phyloP scores from a whole-genome alignment of 1,284 basidiomycete species.

The Farysia itapuensis region DNA sequence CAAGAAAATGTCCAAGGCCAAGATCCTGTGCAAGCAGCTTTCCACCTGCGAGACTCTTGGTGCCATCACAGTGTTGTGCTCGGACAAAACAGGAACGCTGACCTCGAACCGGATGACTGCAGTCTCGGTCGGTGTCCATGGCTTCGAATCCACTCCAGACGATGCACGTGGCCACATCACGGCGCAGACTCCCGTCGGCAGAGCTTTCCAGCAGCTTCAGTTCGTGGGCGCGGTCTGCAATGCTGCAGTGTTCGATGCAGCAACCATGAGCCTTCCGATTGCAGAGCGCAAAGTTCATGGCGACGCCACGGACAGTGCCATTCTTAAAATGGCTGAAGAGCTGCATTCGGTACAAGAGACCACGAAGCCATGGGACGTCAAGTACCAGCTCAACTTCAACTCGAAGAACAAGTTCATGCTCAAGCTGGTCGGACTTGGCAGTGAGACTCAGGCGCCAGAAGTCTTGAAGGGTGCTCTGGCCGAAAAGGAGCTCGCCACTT shows the following conservation, averaged over 20 bases:
- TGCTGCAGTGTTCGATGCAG: conserved; percentile 66
- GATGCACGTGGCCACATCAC: conserved; percentile 22
- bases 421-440: conserved; percentile 50
- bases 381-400: conserved; percentile 63
- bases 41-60: conserved; percentile 72
- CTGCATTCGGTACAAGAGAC: conserved; percentile 43
- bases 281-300: conserved; percentile 64
- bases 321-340: conserved; percentile 68
- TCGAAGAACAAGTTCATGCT: conserved; percentile 73
- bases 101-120: conserved; percentile 65
- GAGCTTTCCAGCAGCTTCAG: conserved; percentile 47
- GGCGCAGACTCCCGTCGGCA: conserved; percentile 6
- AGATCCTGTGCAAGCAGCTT: conserved; percentile 69
- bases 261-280: conserved; percentile 12
- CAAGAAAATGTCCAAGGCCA: conserved; percentile 72
- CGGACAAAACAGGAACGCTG: conserved; percentile 75
- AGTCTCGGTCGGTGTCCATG: conserved; percentile 62
- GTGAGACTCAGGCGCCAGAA: neutral
- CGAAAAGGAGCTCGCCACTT: conserved; percentile 60
- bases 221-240: conserved; percentile 68
- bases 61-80: conserved; percentile 69
- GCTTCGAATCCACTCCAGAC: conserved; percentile 43
- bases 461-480: neutral
- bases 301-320: conserved; percentile 69
- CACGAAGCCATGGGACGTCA: neutral